These are phyloP conservation scores for Ciborinia camelliae DNA, from an alignment of 2,329 filamentous ascomycete genomes.

Conservation along the genomic window DNA sequence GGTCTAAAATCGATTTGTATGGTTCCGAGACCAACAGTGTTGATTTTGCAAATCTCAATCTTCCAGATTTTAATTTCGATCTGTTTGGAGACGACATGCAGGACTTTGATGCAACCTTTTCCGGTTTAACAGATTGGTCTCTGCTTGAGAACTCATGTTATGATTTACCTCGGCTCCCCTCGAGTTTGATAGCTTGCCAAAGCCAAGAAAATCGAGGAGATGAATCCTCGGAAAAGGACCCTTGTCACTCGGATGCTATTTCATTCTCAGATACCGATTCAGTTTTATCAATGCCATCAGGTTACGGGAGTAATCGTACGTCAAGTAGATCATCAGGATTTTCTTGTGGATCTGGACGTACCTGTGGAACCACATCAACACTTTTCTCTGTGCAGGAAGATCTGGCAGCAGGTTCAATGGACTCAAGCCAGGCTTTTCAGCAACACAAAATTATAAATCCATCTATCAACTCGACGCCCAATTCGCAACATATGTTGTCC, in stretches of 20 bases:
- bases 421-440: neutral
- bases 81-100: neutral
- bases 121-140: neutral
- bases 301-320: conserved; percentile 1
- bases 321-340: conserved; percentile 21
- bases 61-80: neutral
- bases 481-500: neutral
- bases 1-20: neutral
- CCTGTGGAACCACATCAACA: conserved; percentile 26
- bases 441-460: neutral
- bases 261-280: conserved; percentile 20
- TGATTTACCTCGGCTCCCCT: neutral
- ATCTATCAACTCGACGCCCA: neutral
- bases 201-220: neutral
- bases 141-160: neutral
- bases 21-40: neutral
- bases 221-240: neutral
- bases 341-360: conserved; percentile 21
- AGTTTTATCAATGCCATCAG: conserved; percentile 14
- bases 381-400: conserved; percentile 9
- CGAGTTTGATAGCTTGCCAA: neutral
- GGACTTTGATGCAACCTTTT: neutral
- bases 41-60: neutral
- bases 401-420: neutral
- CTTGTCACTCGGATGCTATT: neutral